Conservation (phyloP, 176 grass and related monocot species). For the Phoenix roebelenii region DNA sequence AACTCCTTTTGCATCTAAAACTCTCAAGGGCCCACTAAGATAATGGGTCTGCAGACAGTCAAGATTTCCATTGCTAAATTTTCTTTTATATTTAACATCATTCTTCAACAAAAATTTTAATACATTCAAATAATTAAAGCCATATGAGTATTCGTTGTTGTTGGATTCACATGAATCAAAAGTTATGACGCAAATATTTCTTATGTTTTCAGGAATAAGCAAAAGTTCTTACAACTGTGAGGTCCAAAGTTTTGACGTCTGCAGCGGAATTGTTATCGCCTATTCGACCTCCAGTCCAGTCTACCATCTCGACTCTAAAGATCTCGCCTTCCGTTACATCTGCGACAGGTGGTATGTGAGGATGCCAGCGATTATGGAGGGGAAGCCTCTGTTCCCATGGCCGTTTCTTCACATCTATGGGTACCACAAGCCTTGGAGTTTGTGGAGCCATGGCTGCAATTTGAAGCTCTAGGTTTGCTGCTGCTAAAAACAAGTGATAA, state of each 20-base stretch:
- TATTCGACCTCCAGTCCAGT: slow-evolving; percentile 57
- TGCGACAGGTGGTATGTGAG: slow-evolving; percentile 65
- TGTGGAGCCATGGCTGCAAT: slow-evolving; percentile 50
- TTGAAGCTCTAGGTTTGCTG: no score
- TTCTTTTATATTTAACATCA: no score
- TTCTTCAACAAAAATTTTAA: no score
- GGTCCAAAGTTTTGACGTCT: slow-evolving; percentile 62
- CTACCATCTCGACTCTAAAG: slow-evolving; percentile 76
- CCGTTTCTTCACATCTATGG: slow-evolving; percentile 73
- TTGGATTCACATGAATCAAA: not conserved
- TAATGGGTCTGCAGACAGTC: slow-evolving; percentile 49
- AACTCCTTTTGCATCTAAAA: slow-evolving; percentile 64
- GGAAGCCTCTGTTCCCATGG: slow-evolving; percentile 74
- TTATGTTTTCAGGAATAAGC: not conserved
- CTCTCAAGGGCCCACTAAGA: slow-evolving; percentile 77
- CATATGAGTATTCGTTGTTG: no score
- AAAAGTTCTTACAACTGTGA: slow-evolving; percentile 40
- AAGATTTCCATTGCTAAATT: no score
- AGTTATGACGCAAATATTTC: not conserved
- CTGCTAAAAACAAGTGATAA: no score
- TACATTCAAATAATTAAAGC: no score
- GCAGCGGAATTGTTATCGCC: slow-evolving; percentile 61
- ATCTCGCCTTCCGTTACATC: slow-evolving; percentile 72
- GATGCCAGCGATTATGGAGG: slow-evolving; percentile 87
- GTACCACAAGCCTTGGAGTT: slow-evolving; percentile 64